These are phyloP conservation scores for Neonectria ditissima DNA, from an alignment of 2,329 filamentous ascomycete genomes.

Conservation along the genomic window DNA sequence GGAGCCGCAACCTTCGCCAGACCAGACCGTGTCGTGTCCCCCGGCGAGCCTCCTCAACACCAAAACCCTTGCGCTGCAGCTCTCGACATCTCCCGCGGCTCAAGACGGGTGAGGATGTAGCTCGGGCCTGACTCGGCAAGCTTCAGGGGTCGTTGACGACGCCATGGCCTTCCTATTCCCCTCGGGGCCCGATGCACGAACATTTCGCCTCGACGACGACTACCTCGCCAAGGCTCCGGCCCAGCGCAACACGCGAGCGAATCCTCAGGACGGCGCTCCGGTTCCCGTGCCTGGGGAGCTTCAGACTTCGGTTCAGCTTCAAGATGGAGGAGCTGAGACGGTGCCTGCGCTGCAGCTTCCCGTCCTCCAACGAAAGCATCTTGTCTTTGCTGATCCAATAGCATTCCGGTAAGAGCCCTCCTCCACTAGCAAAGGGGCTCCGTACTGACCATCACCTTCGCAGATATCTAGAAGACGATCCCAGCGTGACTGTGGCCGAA, in stretches of 20 bases:
- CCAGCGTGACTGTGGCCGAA: conserved; percentile 79
- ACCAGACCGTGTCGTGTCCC: conserved; percentile 1
- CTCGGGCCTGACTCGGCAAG: conserved; percentile 32
- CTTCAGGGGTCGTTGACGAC: conserved; percentile 44
- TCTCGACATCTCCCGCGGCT: conserved; percentile 31
- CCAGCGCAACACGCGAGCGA: conserved; percentile 40
- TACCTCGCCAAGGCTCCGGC: conserved; percentile 35
- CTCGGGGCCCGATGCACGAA: conserved; percentile 47
- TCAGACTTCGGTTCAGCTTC: conserved; percentile 19
- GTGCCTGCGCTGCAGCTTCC: conserved; percentile 24
- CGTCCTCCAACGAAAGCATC: conserved; percentile 52
- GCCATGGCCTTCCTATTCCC: conserved; percentile 56
- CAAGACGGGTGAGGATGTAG: conserved; percentile 41
- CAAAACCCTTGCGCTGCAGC: conserved; percentile 22
- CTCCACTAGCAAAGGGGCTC: neutral
- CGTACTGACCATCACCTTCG: conserved; percentile 21
- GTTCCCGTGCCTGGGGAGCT: conserved; percentile 35
- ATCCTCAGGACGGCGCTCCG: conserved; percentile 36
- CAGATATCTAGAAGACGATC: conserved; percentile 87
- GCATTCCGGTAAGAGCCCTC: conserved; percentile 62
- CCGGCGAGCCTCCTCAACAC: conserved; percentile 1
- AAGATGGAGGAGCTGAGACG: conserved; percentile 32
- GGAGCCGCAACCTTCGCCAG: conserved; percentile 31
- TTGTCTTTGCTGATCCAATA: conserved; percentile 70
- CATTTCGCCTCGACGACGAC: conserved; percentile 46